Evolutionary conservation across 129 eudicot species (phyloP).

Genomic region (Dittrichia graveolens): DNA sequence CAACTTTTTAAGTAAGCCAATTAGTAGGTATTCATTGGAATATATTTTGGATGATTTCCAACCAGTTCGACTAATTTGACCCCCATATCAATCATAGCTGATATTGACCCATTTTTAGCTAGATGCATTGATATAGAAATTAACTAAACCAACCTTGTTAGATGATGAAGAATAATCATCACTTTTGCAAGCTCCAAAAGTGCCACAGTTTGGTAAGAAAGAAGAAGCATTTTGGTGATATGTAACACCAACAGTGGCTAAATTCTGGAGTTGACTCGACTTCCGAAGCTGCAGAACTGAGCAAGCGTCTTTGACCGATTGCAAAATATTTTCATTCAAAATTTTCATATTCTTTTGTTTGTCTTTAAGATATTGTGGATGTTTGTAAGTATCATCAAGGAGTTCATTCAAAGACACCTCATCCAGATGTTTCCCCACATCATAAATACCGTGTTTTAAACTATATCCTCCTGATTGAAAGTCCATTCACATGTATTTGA

Average conservation of each 20-base stretch:
- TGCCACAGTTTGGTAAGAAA: not conserved
- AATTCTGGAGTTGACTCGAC: slow-evolving; percentile 37
- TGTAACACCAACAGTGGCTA: slow-evolving; percentile 38
- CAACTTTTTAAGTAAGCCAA: no score
- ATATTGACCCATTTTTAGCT: no score
- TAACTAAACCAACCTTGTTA: slow-evolving; percentile 54
- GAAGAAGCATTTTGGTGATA: no score
- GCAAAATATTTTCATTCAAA: slow-evolving; percentile 50
- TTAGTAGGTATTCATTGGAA: no score
- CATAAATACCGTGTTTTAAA: slow-evolving; percentile 63
- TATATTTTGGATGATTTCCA: no score
- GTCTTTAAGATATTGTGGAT: slow-evolving; percentile 51
- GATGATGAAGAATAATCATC: slow-evolving; percentile 43
- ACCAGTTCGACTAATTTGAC: no score
- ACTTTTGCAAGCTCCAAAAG: slow-evolving; percentile 38
- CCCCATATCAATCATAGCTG: no score
- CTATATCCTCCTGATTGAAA: slow-evolving; percentile 66
- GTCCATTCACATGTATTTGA: no score
- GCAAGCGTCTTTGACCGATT: slow-evolving; percentile 67
- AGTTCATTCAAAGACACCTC: slow-evolving; percentile 75
- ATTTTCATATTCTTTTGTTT: slow-evolving; percentile 61
- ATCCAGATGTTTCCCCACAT: slow-evolving; percentile 63
- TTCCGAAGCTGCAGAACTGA: slow-evolving; percentile 64
- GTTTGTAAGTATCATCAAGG: slow-evolving; percentile 65
- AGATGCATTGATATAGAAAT: not conserved